Conservation (phyloP, 176 grass and related monocot species). For the Areca catechu region DNA sequence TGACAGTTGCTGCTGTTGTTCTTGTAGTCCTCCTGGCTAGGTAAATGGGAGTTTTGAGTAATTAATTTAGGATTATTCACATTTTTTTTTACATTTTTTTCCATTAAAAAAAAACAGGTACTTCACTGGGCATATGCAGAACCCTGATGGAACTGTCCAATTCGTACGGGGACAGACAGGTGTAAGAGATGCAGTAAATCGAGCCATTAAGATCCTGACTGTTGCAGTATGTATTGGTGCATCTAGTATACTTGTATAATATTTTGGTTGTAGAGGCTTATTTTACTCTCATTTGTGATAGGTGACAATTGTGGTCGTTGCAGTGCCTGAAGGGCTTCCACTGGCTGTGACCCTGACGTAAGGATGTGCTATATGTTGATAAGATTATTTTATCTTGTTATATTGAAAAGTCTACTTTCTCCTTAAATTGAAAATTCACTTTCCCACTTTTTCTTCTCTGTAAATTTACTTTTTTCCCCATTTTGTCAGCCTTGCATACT, state of each 20-base stretch:
- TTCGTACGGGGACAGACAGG: constrained; percentile 62
- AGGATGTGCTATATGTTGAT: constrained; percentile 16
- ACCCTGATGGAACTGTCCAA: constrained; percentile 72
- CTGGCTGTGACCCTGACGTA: constrained; percentile 96
- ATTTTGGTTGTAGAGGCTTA: constrained; percentile 21
- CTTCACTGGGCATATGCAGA: constrained; percentile 74
- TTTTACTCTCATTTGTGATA: constrained; percentile 30
- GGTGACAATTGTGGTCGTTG: constrained; percentile 94
- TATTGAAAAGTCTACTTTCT: neutral
- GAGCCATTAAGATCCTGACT: constrained; percentile 86
- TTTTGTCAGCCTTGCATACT: constrained; percentile 80
- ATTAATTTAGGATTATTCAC: neutral
- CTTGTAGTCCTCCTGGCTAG: constrained; percentile 75
- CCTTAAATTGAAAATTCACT: too few relatives aligned
- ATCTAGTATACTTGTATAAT: constrained; percentile 10
- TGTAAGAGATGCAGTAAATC: constrained; percentile 65
- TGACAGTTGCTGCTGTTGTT: constrained; percentile 76
- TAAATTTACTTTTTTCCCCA: constrained; percentile 14
- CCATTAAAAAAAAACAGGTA: constrained; percentile 44
- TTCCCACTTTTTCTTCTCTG: neutral
- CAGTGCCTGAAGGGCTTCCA: constrained; percentile 96
- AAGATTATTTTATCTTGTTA: constrained; percentile 4
- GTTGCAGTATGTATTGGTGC: constrained; percentile 62
- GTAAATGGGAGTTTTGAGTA: constrained; percentile 36
- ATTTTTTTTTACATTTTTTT: neutral